Percentiles rank a stretch among this genome's conserved stretches.
These are phyloP conservation scores for Carex kokanica DNA, from an alignment of 176 grass and related monocot species.

Conservation along the genomic window DNA sequence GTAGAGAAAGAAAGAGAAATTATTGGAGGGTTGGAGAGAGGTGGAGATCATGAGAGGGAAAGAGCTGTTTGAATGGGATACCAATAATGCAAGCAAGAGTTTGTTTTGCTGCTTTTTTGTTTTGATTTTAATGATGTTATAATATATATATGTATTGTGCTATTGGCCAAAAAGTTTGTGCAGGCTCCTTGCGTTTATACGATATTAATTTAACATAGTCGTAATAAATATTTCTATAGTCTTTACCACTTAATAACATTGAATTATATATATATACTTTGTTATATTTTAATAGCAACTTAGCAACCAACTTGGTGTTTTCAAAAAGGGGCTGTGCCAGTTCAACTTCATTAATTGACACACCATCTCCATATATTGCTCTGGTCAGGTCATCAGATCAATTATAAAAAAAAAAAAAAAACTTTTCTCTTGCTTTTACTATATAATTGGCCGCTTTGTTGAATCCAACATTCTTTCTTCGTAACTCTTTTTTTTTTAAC, in stretches of 20 bases:
- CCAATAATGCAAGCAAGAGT: constrained; percentile 20
- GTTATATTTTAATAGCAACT: neutral
- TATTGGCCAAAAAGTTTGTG: neutral
- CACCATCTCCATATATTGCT: neutral
- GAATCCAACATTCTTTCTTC: neutral
- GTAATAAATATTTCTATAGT: neutral
- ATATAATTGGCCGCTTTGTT: neutral
- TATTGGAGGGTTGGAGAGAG: neutral
- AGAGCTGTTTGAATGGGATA: constrained; percentile 24
- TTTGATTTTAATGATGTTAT: constrained; percentile 10
- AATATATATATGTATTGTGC: neutral
- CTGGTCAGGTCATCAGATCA: neutral
- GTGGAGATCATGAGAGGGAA: constrained; percentile 24
- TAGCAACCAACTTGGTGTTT: neutral
- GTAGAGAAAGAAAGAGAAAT: constrained; percentile 19
- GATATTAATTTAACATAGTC: constrained; percentile 5
- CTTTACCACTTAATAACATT: neutral
- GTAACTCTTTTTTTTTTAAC: neutral
- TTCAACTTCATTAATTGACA: constrained; percentile 1
- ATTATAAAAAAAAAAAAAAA: neutral
- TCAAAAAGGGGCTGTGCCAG: neutral
- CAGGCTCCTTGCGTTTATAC: constrained; percentile 23
- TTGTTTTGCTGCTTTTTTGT: neutral
- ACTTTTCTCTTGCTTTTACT: neutral
- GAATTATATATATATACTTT: neutral